Evolutionary conservation across 805 yeast species (phyloP).

Genomic region (Tetrapisispora taiwanensis): DNA sequence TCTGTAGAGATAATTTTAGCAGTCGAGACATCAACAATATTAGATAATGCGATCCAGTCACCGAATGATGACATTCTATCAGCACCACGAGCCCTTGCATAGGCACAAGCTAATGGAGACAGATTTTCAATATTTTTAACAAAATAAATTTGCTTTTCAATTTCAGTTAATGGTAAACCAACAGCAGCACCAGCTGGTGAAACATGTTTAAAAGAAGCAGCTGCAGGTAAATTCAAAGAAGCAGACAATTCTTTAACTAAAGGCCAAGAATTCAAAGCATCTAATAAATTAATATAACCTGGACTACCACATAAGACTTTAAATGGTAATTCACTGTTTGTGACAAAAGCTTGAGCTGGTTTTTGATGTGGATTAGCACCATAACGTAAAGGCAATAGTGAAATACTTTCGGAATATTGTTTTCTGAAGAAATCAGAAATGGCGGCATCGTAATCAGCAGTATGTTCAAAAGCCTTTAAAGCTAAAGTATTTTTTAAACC

Average conservation of each 20-base stretch:
- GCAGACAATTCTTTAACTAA: constrained; percentile 94
- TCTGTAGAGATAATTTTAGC: constrained; percentile 95
- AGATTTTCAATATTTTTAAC: constrained; percentile 90
- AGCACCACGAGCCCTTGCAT: constrained; percentile 99
- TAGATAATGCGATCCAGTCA: constrained; percentile 94
- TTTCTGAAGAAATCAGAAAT: constrained; percentile 96
- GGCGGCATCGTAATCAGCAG: constrained; percentile 94
- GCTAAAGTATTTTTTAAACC: constrained; percentile 77
- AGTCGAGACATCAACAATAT: constrained; percentile 91
- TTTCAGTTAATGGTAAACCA: constrained; percentile 82
- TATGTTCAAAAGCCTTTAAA: constrained; percentile 94
- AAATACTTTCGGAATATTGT: constrained; percentile 80
- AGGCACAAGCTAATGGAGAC: constrained; percentile 94
- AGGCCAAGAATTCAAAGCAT: constrained; percentile 98
- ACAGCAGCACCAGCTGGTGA: constrained; percentile 99
- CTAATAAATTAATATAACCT: constrained; percentile 92
- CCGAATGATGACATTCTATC: constrained; percentile 99
- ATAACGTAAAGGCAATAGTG: constrained; percentile 91
- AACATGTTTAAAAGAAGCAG: constrained; percentile 97
- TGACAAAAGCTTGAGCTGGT: constrained; percentile 94
- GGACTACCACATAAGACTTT: constrained; percentile 91
- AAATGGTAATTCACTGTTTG: constrained; percentile 78
- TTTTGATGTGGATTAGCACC: constrained; percentile 99
- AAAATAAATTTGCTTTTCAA: constrained; percentile 91
- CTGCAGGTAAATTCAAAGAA: constrained; percentile 91